phyloP scores from a whole-genome alignment of 768 basidiomycete genomes.

The Tephrocybe sp. region DNA sequence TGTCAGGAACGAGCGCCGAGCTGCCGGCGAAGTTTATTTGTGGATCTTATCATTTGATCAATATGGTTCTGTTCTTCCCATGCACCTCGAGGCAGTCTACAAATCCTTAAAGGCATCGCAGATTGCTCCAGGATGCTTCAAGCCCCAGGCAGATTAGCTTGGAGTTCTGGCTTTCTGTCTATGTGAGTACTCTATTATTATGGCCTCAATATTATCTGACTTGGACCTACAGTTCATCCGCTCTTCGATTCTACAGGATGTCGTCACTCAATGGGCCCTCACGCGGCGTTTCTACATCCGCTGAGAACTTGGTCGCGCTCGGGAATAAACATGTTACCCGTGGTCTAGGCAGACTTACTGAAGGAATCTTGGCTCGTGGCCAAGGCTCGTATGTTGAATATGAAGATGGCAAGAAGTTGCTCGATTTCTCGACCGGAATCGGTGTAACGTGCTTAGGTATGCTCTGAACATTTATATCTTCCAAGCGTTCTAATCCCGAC shows the following conservation, averaged over 20 bases:
- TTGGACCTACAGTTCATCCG: neutral
- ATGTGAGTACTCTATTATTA: neutral
- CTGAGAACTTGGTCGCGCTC: slow-evolving; percentile 31
- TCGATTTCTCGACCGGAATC: slow-evolving; percentile 90
- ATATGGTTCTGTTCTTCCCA: neutral
- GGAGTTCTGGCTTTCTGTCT: slow-evolving; percentile 2
- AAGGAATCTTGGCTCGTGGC: slow-evolving; percentile 64
- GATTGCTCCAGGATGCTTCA: slow-evolving; percentile 1
- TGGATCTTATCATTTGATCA: neutral
- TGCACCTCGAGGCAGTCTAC: neutral
- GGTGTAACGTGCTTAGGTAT: slow-evolving; percentile 83
- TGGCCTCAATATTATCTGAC: neutral
- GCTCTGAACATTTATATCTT: neutral
- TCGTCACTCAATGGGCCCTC: slow-evolving; percentile 3
- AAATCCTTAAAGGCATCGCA: neutral
- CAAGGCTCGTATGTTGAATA: slow-evolving; percentile 74
- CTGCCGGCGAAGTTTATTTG: neutral
- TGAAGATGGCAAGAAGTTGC: slow-evolving; percentile 67
- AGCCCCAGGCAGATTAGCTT: slow-evolving; percentile 3
- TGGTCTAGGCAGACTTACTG: slow-evolving; percentile 43
- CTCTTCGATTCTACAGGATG: slow-evolving; percentile 1
- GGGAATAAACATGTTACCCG: slow-evolving; percentile 46
- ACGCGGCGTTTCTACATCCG: slow-evolving; percentile 10
- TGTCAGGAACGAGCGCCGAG: neutral
- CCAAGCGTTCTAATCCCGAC: neutral